Evolutionary conservation across 306 rosid genomes (phyloP).

Genomic region (Corylus heterophylla): DNA sequence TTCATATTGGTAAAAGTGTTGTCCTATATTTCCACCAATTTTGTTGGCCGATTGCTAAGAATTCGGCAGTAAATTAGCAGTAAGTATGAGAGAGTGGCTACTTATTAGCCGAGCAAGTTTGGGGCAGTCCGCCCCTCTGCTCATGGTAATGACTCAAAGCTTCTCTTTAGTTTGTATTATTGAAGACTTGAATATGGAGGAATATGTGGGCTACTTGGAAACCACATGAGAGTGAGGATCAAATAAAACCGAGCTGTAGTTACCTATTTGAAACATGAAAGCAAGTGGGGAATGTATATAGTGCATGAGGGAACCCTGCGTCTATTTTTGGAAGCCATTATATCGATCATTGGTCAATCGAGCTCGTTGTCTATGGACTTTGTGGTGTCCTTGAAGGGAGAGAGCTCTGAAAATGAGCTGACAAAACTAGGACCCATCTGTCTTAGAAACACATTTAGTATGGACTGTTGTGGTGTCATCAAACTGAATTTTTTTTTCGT

Average conservation of each 20-base stretch:
- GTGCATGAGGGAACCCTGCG: background rate
- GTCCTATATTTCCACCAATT: background rate
- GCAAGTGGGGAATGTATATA: background rate
- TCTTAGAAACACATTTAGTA: background rate
- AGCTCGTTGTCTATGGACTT: background rate
- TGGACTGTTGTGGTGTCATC: slow-evolving; percentile 4
- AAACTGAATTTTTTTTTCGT: background rate
- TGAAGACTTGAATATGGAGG: background rate
- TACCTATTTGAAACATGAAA: background rate
- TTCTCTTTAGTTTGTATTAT: background rate
- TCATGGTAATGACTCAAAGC: background rate
- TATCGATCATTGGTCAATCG: background rate
- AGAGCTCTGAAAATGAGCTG: background rate
- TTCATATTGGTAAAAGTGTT: background rate
- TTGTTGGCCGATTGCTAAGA: too few species aligned
- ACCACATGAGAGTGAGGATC: background rate
- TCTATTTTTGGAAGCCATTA: slow-evolving; percentile 2
- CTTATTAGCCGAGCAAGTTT: too few species aligned
- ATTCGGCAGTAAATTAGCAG: too few species aligned
- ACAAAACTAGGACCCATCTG: background rate
- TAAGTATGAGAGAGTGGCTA: too few species aligned
- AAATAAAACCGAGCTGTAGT: background rate
- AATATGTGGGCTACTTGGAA: background rate
- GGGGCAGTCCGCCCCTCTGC: too few species aligned
- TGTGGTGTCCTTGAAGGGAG: background rate